These are phyloP conservation scores for Endocladia muricata DNA, from an alignment of 31 red algal species.

Conservation along the genomic window DNA sequence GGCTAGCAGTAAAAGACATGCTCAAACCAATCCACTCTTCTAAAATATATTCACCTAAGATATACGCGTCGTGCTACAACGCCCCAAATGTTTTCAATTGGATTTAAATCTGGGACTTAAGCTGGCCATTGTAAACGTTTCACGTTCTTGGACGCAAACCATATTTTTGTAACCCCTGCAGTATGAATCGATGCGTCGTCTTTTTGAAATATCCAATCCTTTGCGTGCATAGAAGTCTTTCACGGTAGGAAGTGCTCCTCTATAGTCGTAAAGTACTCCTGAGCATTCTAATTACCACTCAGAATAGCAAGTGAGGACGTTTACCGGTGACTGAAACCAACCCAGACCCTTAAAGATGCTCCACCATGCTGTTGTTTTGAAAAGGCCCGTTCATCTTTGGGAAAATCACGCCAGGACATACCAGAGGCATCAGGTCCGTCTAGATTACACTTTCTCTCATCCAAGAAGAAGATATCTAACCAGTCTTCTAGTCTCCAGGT, in stretches of 20 bases:
- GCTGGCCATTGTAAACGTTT: too few relatives aligned
- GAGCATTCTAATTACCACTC: neutral
- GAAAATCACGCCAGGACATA: neutral
- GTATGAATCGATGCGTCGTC: too few relatives aligned
- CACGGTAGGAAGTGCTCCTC: slow-evolving; percentile 22
- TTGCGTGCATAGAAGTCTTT: too few relatives aligned
- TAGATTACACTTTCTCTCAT: slow-evolving; percentile 27
- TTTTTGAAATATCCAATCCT: too few relatives aligned
- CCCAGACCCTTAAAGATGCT: neutral
- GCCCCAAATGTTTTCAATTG: too few relatives aligned
- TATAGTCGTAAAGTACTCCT: slow-evolving; percentile 23
- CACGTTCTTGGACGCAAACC: too few relatives aligned
- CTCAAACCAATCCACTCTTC: too few relatives aligned
- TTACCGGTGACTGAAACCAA: neutral
- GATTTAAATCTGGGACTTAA: too few relatives aligned
- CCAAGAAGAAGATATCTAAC: slow-evolving; percentile 6
- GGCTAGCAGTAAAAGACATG: too few relatives aligned
- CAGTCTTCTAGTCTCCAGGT: slow-evolving; percentile 3
- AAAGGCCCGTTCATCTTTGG: neutral
- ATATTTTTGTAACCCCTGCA: too few relatives aligned
- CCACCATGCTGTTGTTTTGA: neutral
- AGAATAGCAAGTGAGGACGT: slow-evolving; percentile 4
- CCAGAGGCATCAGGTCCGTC: slow-evolving; percentile 9
- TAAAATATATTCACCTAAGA: too few relatives aligned
- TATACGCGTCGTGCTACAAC: too few relatives aligned